phyloP scores from a whole-genome alignment of 2,329 filamentous ascomycete species.

The Trichoderma breve region DNA sequence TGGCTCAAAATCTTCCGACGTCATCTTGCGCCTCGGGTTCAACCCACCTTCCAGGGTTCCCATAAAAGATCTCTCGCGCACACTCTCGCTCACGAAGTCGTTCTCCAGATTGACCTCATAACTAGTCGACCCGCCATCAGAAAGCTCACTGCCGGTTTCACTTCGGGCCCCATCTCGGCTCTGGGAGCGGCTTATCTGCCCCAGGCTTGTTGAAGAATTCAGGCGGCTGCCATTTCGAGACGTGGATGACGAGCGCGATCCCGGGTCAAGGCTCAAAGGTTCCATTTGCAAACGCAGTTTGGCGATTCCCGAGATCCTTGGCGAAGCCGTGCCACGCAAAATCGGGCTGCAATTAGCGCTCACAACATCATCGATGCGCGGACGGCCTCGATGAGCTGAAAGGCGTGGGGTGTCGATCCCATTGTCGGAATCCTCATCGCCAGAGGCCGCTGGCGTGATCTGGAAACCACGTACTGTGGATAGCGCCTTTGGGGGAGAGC shows the following conservation, averaged over 20 bases:
- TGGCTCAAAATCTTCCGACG: slow-evolving; percentile 83
- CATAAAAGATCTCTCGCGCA: slow-evolving; percentile 45
- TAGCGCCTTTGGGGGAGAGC: slow-evolving; percentile 47
- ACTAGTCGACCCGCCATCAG: slow-evolving; percentile 66
- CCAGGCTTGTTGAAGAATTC: slow-evolving; percentile 48
- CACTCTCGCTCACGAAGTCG: slow-evolving; percentile 75
- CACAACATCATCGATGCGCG: slow-evolving; percentile 54
- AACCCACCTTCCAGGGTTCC: slow-evolving; percentile 54
- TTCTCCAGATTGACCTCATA: slow-evolving; percentile 83
- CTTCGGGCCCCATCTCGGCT: slow-evolving; percentile 57
- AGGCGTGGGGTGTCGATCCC: slow-evolving; percentile 39
- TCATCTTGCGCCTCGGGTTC: slow-evolving; percentile 74
- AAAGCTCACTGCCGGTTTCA: slow-evolving; percentile 56
- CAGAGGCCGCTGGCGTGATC: slow-evolving; percentile 52
- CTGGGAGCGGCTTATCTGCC: slow-evolving; percentile 52
- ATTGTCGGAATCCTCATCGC: slow-evolving; percentile 58
- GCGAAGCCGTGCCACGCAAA: slow-evolving; percentile 52
- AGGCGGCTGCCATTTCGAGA: slow-evolving; percentile 50
- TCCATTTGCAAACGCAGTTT: slow-evolving; percentile 81
- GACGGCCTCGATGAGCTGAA: slow-evolving; percentile 40
- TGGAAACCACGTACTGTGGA: slow-evolving; percentile 58
- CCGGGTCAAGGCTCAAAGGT: slow-evolving; percentile 63
- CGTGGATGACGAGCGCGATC: slow-evolving; percentile 55
- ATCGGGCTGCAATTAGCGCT: slow-evolving; percentile 63
- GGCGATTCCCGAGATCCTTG: slow-evolving; percentile 70